Base-by-base conservation (phyloP, 352 stramenopile genomes). In the Phytophthora parvispora region DNA sequence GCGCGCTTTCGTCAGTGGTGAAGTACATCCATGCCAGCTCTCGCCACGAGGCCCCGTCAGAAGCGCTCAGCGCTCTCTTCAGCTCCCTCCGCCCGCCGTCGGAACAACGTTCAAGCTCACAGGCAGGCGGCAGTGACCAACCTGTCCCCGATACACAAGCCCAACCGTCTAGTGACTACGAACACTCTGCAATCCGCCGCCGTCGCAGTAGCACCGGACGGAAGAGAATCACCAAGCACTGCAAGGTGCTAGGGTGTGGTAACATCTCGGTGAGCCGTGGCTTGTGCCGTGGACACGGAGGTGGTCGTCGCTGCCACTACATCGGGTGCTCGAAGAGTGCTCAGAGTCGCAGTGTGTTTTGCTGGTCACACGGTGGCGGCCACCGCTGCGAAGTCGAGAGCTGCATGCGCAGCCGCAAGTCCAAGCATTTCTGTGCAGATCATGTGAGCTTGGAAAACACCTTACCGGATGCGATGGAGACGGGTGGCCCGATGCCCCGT, bases 231-330 rank as follows among this genome's bases (percentile, higher is more conserved):
- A 73, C 61, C 40, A 92, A 89, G 63, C 78, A 81, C 51, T 92
- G 84, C 69, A 84, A 90, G 49, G 64, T 89, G 18, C 51, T 67
- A 12, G 74, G 75, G 18, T 89, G 81, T 36, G 68, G 73, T 31
- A 87, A 87, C 62, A 86, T 87, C 47, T 83, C 78, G 3, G 78
- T 87, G 15, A 87, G 77, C 61, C 78, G 80, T 15, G 84, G 84
- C 1, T 60, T 87, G 24, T 92, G 83, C 55, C 78, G 81, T 15
- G 69, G 77, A 32, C 84, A 92, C 34, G 84, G 82, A 10, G 84
- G 84, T 12, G 84, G 84, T 15, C 80, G 80, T 52, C 75, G 79
- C 16, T 92, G 84, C 40, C 78, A 81, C 34, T 57, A 79, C 24
- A 27, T 51, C 3, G 78, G 74, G 2, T 92, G 83, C 69, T 52